A percentile compares a stretch with the other conserved stretches of the same genome.
Evolutionary conservation across 2,329 filamentous ascomycete genomes (phyloP).

Genomic region (Thielaviopsis euricoi): DNA sequence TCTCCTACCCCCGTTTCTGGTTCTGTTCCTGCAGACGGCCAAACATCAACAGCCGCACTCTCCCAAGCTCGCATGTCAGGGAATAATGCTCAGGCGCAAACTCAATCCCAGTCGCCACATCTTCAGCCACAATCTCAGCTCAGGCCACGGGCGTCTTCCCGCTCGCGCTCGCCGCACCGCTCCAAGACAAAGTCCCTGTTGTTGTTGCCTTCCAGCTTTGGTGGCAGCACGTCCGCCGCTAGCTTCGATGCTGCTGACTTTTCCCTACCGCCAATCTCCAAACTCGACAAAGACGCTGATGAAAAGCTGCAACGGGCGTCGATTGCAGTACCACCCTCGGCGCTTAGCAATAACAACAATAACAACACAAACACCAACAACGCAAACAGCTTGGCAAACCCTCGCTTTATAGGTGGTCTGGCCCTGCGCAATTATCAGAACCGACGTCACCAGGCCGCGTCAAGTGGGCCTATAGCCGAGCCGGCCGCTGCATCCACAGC

Average conservation of each 20-base stretch:
- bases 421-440: conserved; percentile 33
- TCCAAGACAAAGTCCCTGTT: conserved; percentile 11
- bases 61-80: not conserved
- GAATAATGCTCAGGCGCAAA: not conserved
- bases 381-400: conserved; percentile 23
- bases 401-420: conserved; percentile 38
- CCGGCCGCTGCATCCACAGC: not conserved
- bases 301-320: conserved; percentile 6
- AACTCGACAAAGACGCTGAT: not conserved
- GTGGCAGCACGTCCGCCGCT: conserved; percentile 10
- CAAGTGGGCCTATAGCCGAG: not conserved
- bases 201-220: conserved; percentile 13
- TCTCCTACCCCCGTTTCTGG: conserved; percentile 28
- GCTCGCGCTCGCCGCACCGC: conserved; percentile 6
- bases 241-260: conserved; percentile 11
- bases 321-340: conserved; percentile 14
- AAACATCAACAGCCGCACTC: not conserved
- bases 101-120: not conserved
- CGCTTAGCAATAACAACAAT: conserved; percentile 18
- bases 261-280: conserved; percentile 14
- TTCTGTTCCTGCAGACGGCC: conserved; percentile 11
- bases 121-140: not conserved
- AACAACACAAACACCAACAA: no score
- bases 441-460: conserved; percentile 20
- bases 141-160: not conserved